Evolutionary conservation across 495 filamentous ascomycete genomes (phyloP).

Genomic region (Trichodelitschia bisporula): DNA sequence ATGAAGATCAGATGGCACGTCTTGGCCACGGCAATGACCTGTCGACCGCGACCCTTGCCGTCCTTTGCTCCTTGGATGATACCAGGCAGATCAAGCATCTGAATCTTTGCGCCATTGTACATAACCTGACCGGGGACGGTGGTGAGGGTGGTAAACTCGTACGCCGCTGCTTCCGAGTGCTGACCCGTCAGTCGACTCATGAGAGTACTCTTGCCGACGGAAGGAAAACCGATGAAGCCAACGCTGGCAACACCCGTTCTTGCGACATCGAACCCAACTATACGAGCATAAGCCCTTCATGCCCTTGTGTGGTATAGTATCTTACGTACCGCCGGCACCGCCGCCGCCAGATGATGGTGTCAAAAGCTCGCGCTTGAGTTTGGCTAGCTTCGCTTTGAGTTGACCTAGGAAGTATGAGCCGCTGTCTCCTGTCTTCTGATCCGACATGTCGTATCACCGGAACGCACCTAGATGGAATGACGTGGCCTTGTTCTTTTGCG

Average conservation of each 20-base stretch:
- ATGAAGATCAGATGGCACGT: conserved; percentile 98
- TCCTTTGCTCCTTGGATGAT: conserved; percentile 98
- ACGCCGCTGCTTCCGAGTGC: conserved; percentile 90
- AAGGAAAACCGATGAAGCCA: conserved; percentile 57
- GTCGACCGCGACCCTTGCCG: conserved; percentile 89
- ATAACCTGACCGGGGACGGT: conserved; percentile 90
- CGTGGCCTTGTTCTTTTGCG: conserved; percentile 96
- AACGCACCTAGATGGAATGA: conserved; percentile 47
- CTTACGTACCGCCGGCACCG: conserved; percentile 42
- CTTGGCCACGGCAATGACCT: conserved; percentile 97
- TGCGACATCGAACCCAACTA: conserved; percentile 90
- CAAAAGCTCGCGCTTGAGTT: conserved; percentile 85
- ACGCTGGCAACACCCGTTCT: conserved; percentile 92
- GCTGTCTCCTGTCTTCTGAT: no score
- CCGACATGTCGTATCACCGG: not conserved
- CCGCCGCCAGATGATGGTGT: conserved; percentile 64
- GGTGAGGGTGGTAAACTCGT: conserved; percentile 95
- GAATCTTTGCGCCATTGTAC: conserved; percentile 93
- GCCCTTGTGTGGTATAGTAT: not conserved
- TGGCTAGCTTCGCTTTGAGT: conserved; percentile 94
- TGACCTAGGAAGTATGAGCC: conserved; percentile 29
- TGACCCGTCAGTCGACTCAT: conserved; percentile 89
- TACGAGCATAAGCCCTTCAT: conserved; percentile 1
- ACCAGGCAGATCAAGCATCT: conserved; percentile 96
- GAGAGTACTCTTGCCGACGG: conserved; percentile 91